phyloP scores from a whole-genome alignment of 176 grass and related monocot species.

The Cymbopogon citratus region DNA sequence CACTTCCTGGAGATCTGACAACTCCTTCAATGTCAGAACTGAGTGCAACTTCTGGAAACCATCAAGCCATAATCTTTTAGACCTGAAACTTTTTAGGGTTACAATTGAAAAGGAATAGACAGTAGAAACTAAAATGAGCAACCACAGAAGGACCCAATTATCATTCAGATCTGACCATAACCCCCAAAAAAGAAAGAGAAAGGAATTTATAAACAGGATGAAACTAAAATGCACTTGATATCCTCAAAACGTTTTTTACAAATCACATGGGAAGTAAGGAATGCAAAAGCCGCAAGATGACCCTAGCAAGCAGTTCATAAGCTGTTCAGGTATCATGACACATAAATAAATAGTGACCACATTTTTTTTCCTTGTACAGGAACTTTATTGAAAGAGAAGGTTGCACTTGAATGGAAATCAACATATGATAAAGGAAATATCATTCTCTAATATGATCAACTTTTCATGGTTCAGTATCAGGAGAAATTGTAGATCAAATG shows the following conservation, averaged over 20 bases:
- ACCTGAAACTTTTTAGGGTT: slow-evolving; percentile 42
- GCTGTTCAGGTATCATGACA: not conserved
- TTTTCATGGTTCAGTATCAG: not conserved
- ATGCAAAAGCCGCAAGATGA: not conserved
- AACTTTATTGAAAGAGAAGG: not conserved
- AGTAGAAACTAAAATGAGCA: slow-evolving; percentile 17
- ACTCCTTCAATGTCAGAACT: slow-evolving; percentile 68
- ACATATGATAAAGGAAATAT: not conserved
- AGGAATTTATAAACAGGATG: not conserved
- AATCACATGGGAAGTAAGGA: not conserved
- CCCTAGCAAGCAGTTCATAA: not conserved
- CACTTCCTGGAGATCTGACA: slow-evolving; percentile 98
- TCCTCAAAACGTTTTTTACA: not conserved
- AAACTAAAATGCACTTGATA: slow-evolving; percentile 1
- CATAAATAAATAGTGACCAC: not conserved
- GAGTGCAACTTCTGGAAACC: slow-evolving; percentile 84
- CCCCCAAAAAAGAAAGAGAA: no score
- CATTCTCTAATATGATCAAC: not conserved
- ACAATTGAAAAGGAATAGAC: not conserved
- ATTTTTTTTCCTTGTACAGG: not conserved
- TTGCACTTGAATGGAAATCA: not conserved
- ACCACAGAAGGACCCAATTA: not conserved
- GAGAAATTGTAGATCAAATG: not conserved
- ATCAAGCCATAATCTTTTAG: slow-evolving; percentile 94
- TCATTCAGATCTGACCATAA: not conserved